Evolutionary conservation across 1,284 basidiomycete genomes (phyloP).

Genomic region (Entoloma clypeatum): DNA sequence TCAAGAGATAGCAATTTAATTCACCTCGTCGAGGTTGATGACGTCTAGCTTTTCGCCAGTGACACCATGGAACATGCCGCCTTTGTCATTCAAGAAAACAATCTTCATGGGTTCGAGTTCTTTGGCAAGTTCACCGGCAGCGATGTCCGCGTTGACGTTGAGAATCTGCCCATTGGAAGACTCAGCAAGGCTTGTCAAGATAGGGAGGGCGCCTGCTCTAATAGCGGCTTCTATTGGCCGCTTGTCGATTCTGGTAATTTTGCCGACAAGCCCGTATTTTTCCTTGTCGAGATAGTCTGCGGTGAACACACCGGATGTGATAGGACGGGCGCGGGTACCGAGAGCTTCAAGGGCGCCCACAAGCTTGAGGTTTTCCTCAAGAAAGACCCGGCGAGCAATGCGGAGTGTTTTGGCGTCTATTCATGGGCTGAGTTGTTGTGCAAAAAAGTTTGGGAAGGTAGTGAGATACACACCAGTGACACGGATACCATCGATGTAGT

Average conservation of each 20-base stretch:
- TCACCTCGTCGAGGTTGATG: constrained; percentile 96
- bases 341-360: constrained; percentile 88
- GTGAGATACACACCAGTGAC: constrained; percentile 68
- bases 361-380: constrained; percentile 92
- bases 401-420: constrained; percentile 88
- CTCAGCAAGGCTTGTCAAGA: constrained; percentile 90
- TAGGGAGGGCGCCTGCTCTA: constrained; percentile 88
- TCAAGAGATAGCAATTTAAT: constrained; percentile 16
- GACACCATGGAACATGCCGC: constrained; percentile 95
- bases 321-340: constrained; percentile 91
- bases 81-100: constrained; percentile 98
- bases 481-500: constrained; percentile 94
- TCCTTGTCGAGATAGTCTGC: constrained; percentile 92
- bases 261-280: constrained; percentile 94
- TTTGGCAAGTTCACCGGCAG: constrained; percentile 93
- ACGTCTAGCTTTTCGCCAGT: constrained; percentile 92
- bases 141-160: constrained; percentile 96
- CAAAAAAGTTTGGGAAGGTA: constrained; percentile 1
- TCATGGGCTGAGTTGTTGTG: constrained; percentile 5
- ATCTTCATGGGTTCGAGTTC: constrained; percentile 99
- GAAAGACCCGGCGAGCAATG: constrained; percentile 91
- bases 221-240: constrained; percentile 93
- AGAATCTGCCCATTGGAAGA: constrained; percentile 90
- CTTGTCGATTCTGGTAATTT: constrained; percentile 91
- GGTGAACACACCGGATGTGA: constrained; percentile 93